Evolutionary conservation across 2,329 filamentous ascomycete genomes (phyloP).

Genomic region (Stenocarpella maydis): DNA sequence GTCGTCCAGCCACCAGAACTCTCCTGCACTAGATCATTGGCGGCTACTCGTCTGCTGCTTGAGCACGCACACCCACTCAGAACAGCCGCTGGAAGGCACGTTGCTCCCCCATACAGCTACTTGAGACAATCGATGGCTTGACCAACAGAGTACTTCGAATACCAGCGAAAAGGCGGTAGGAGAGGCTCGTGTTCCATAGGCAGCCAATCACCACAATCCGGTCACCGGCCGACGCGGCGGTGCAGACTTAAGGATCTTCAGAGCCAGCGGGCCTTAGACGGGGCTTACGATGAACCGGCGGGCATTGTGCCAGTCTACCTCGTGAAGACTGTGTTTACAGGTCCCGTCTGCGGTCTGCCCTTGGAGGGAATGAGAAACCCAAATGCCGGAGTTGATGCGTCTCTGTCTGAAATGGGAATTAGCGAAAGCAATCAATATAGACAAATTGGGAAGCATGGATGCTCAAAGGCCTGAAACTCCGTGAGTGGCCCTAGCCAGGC

Average conservation of each 20-base stretch:
- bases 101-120: not conserved
- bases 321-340: not conserved
- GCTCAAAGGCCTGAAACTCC: conserved; percentile 6
- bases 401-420: not conserved
- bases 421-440: not conserved
- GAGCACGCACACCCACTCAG: conserved; percentile 10
- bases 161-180: conserved; percentile 15
- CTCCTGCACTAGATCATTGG: not conserved
- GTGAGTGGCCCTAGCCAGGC: not conserved
- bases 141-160: conserved; percentile 7
- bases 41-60: not conserved
- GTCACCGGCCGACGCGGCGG: conserved; percentile 16
- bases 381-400: not conserved
- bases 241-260: conserved; percentile 23
- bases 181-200: not conserved
- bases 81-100: not conserved
- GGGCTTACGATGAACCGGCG: not conserved
- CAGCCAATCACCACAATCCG: not conserved
- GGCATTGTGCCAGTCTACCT: not conserved
- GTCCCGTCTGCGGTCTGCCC: not conserved
- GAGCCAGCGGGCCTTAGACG: not conserved
- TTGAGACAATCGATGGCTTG: not conserved
- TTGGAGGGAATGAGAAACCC: not conserved
- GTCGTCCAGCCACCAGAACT: too few species aligned
- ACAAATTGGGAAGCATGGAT: not conserved